Base-by-base conservation (phyloP, 2,329 filamentous ascomycete species). In the Alternaria sp. region DNA sequence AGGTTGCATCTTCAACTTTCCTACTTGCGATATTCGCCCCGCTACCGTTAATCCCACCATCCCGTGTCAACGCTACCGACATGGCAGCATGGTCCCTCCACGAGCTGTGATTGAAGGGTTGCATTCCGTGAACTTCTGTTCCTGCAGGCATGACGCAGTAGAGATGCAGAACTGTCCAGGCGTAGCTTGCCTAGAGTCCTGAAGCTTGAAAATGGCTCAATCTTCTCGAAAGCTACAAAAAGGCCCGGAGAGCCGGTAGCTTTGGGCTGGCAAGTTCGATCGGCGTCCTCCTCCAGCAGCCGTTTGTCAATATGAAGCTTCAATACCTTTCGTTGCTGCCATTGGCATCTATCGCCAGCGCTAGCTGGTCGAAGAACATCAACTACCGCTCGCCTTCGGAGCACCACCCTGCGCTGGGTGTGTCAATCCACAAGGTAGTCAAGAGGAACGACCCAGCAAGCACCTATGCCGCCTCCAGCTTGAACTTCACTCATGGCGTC, bases 371-470 rank as follows among this genome's bases (percentile, higher is more conserved):
- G 3, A 74, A 72, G 64, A 92, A 92, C 74, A 75, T 92, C 64
- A 92, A 92, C 80, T 92, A 91, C 75, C 83, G 84, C 54, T 90
- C 87, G 70, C 89, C 90, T 6, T 92, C 90, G 1, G 83, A 86
- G 44, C 85, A 89, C 46, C 90, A 92, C 67, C 84, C 86, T 5
- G 82, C 83, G 41, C 82, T 92, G 11, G 90, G 89, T 6, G 86
- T 92, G 49, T 85, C 89, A n/a, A 84, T 91, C 14, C 84, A 84
- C 53, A 88, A 86, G 67, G 86, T 91, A 53, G 84, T 86, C 47
- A 87, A 86, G 75, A 84, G 88, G 41, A 85, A 75, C 26, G 70
- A 76, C 15, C 72, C 71, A 20, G 61, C 64, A 53, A 65, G 63
- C 12, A 61, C 53, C n/a, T 77, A 72, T 60, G 60, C 71, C 45